phyloP scores from a whole-genome alignment of 2,329 filamentous ascomycete species.

The Apiospora aurea region DNA sequence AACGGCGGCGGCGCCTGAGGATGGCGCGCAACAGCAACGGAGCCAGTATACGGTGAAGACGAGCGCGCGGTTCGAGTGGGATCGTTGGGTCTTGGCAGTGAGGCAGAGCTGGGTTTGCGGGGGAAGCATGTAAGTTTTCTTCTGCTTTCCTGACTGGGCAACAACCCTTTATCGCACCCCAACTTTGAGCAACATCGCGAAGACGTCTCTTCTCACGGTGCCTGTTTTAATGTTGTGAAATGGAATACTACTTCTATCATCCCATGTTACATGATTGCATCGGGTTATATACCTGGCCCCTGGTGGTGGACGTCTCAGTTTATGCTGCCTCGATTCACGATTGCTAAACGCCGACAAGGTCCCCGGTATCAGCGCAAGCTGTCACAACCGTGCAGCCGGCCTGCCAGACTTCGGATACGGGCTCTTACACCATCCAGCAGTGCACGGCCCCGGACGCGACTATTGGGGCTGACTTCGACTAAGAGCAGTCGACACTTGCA shows the following conservation, averaged over 20 bases:
- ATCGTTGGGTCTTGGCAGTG: background rate
- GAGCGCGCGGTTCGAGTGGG: conserved; percentile 12
- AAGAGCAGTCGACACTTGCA: background rate
- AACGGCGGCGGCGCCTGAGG: background rate
- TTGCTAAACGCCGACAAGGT: background rate
- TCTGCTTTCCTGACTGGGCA: background rate
- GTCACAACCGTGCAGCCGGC: background rate
- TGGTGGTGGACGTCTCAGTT: background rate
- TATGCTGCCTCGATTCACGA: background rate
- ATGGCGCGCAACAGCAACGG: background rate
- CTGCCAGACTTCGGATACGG: background rate
- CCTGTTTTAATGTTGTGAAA: background rate
- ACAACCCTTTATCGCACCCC: background rate
- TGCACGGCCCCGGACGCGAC: conserved; percentile 1
- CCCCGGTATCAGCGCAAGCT: conserved; percentile 2
- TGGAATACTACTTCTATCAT: background rate
- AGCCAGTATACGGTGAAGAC: background rate
- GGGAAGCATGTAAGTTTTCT: background rate
- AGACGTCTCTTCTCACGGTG: background rate
- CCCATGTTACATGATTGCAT: background rate
- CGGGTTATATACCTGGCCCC: background rate
- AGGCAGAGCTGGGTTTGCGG: conserved; percentile 15
- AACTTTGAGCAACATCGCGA: background rate
- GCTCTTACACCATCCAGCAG: background rate
- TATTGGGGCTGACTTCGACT: background rate